Base-by-base conservation (phyloP, 2,329 filamentous ascomycete species). In the Paecilomyces niveus region DNA sequence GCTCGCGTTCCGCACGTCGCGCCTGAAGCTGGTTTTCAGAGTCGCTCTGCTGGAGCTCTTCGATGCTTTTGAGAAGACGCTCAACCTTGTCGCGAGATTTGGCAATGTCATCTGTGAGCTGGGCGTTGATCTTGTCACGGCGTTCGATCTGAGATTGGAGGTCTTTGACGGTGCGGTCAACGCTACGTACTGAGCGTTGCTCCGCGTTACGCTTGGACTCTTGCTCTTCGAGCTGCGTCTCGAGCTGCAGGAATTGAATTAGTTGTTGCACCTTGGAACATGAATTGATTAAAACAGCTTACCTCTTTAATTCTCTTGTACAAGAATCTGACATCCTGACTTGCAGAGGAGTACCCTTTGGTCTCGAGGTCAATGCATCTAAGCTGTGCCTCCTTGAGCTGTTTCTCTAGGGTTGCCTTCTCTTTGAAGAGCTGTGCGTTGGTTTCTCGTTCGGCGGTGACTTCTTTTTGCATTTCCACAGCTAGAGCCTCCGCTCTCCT, bases 271-370 rank as follows among this genome's bases (percentile, higher is more conserved):
- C 21, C 29, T 18, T 35, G 39, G 8, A 45, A 45, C 5, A 18
- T 2, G 8, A 39, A 39, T 51, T 53, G 32, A 54, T 68, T 58
- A 62, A 67, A 62, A 64, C 18, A 50, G 18, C 85, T 83, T 81
- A 96, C 92, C 83, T 97, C 93, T 78, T 97, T 92, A 64, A 99
- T 91, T 55, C 93, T 86, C 70, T 92, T 93, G 76, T 97, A 90
- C 68, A 97, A 77, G 79, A 97, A 97, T 69, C 94, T 89, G 65
- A 97, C 90, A 75, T 97, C 93, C 68, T 96, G 91, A 73, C 92
- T 96, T 24, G 90, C 90, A 64, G 88, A 95, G 21, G 92, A 94
- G 76, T 96, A 97, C 56, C 92, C 92, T 80, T 97, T 97, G 51
- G 94, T 97, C 78, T 99, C 93, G 8, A 97, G 82, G 71, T 97